phyloP scores from a whole-genome alignment of 1,139 yeast species.

The Yamadazyma atmosphaerica region DNA sequence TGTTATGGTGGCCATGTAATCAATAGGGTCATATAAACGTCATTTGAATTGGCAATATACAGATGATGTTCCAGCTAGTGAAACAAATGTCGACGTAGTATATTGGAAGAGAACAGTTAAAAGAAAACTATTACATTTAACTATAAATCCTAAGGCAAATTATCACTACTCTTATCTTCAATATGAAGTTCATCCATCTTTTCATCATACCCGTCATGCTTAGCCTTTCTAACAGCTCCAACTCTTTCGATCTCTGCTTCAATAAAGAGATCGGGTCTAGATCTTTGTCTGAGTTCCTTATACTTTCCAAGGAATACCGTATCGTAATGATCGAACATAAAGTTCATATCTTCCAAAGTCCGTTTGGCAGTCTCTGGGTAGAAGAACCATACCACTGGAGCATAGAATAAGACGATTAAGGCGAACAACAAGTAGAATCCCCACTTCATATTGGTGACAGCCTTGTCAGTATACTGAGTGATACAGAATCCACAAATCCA shows the following conservation, averaged over 20 bases:
- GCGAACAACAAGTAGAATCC: slow-evolving; percentile 19
- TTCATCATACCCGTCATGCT: slow-evolving; percentile 5
- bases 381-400: slow-evolving; percentile 19
- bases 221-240: slow-evolving; percentile 10
- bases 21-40: no score
- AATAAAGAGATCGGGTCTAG: slow-evolving; percentile 16
- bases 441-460: slow-evolving; percentile 39
- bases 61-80: no score
- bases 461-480: slow-evolving; percentile 49
- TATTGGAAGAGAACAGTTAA: no score
- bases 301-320: slow-evolving; percentile 17
- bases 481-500: slow-evolving; percentile 48
- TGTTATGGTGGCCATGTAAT: no score
- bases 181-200: slow-evolving; percentile 6
- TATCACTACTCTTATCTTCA: neutral
- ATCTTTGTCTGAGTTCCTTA: slow-evolving; percentile 16
- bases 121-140: no score
- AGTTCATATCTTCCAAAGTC: slow-evolving; percentile 60
- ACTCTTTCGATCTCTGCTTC: slow-evolving; percentile 18
- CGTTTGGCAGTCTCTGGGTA: slow-evolving; percentile 69
- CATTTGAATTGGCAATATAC: no score
- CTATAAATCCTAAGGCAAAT: no score
- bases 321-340: slow-evolving; percentile 17
- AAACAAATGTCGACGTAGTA: no score
- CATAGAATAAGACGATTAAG: slow-evolving; percentile 15